Evolutionary conservation across 179 eudicot species (phyloP), one percentile per base, ranked within the genome.

Genomic region (Silene noctiflora): DNA sequence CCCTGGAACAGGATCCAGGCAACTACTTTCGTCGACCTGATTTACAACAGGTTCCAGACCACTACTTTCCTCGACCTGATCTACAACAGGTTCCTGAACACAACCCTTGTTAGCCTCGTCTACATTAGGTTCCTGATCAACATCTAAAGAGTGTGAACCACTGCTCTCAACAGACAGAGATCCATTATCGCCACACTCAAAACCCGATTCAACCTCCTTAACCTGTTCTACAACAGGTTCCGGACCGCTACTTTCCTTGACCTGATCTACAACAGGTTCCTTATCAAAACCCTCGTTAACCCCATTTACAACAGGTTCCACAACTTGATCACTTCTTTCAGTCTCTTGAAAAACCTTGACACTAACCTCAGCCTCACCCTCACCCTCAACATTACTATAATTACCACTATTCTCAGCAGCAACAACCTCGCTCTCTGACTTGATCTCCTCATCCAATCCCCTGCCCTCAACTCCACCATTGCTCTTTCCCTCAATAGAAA

Each of bases 361-460:
- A 64, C 29, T 39, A 55, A 35, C 75, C 62, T 69, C 77, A 68
- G 8, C 72, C 44, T 67, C 65, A 24, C 58, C 51, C 51, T 12
- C 17, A 51, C n/a, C n/a, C 58, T 51, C 75, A 44, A 48, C 10
- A 25, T 19, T 20, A 42, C 58, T 14, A 35, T 4, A 67, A 31
- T 64, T 51, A 74, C 39, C 74, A 19, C 44, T n/a, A 46, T 74
- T 72, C 58, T 63, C 70, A 51, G 29, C 71, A 12, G 4, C 75
- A 22, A 17, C 46, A 71, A 14, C 63, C 56, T 67, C 82, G 24
- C 31, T 35, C 76, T 48, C 51, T 3, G 42, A 48, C 55, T 58
- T 70, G 61, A 67, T 74, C 78, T 65, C 86, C 72, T 58, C 77
- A 16, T 75, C 75, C 17, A 25, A 13, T 14, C n/a, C 16, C 55